Conservation (phyloP, 2,329 filamentous ascomycete genomes). For the Fusarium veterinarium region DNA sequence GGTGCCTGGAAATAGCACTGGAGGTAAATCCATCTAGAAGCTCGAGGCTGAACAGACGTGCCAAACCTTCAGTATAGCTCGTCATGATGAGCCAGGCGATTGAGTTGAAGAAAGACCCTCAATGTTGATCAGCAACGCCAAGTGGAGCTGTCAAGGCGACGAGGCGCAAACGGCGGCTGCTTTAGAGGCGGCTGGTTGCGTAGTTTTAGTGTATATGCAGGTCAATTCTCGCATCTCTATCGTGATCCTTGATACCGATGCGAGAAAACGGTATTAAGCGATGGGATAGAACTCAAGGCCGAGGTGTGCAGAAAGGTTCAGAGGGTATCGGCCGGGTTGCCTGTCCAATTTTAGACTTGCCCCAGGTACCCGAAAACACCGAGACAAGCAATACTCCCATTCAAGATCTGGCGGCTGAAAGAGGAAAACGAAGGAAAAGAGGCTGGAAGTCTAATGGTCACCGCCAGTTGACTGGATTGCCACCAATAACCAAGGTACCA, state of each 20-base stretch:
- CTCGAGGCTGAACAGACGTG: slow-evolving; percentile 9
- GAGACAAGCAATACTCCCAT: neutral
- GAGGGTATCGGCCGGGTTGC: neutral
- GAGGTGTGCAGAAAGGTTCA: slow-evolving; percentile 1
- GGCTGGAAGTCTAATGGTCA: slow-evolving; percentile 33
- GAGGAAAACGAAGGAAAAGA: slow-evolving; percentile 20
- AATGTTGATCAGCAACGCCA: slow-evolving; percentile 36
- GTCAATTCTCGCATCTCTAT: slow-evolving; percentile 23
- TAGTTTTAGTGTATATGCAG: slow-evolving; percentile 30
- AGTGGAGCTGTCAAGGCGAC: slow-evolving; percentile 43
- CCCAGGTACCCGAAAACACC: neutral
- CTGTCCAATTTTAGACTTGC: slow-evolving; percentile 1
- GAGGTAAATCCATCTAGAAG: slow-evolving; percentile 4
- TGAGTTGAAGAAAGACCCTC: slow-evolving; percentile 34
- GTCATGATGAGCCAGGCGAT: slow-evolving; percentile 18
- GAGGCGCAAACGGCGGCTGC: slow-evolving; percentile 45
- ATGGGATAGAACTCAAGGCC: slow-evolving; percentile 13
- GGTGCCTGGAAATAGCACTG: slow-evolving; percentile 22
- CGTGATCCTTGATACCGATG: slow-evolving; percentile 17
- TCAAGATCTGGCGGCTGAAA: slow-evolving; percentile 1
- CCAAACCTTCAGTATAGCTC: slow-evolving; percentile 8
- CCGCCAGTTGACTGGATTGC: slow-evolving; percentile 22
- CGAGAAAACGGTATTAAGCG: slow-evolving; percentile 19
- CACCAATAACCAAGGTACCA: slow-evolving; percentile 15
- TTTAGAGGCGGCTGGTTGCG: slow-evolving; percentile 36